Evolutionary conservation across 2,329 filamentous ascomycete genomes (phyloP).

Genomic region (Microcyclosporella mali): DNA sequence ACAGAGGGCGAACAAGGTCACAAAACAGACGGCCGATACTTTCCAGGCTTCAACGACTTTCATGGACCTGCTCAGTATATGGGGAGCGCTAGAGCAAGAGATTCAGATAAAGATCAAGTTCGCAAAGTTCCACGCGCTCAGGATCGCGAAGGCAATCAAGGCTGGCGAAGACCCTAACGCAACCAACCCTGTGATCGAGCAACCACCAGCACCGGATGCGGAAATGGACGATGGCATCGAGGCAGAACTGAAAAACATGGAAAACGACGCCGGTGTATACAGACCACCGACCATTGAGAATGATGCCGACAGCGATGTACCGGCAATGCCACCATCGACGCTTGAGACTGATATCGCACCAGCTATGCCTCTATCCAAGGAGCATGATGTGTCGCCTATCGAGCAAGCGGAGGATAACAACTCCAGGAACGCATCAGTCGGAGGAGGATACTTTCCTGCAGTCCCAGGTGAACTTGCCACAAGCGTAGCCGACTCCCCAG

Average conservation of each 20-base stretch:
- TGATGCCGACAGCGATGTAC: slow-evolving; percentile 51
- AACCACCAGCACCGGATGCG: slow-evolving; percentile 10
- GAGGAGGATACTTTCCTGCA: slow-evolving; percentile 54
- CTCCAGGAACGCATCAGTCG: slow-evolving; percentile 43
- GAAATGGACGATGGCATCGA: slow-evolving; percentile 23
- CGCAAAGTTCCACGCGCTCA: slow-evolving; percentile 88
- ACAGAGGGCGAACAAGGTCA: slow-evolving; percentile 59
- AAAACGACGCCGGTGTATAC: slow-evolving; percentile 23
- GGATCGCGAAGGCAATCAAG: slow-evolving; percentile 85
- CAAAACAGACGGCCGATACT: slow-evolving; percentile 83
- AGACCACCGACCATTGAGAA: slow-evolving; percentile 54
- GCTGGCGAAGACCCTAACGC: slow-evolving; percentile 88
- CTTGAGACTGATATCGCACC: slow-evolving; percentile 31
- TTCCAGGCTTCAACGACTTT: slow-evolving; percentile 91
- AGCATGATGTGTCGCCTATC: slow-evolving; percentile 47
- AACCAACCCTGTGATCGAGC: slow-evolving; percentile 69
- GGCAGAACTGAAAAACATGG: slow-evolving; percentile 24
- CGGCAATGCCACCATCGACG: slow-evolving; percentile 28
- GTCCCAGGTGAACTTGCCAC: slow-evolving; percentile 38
- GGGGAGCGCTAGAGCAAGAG: slow-evolving; percentile 69
- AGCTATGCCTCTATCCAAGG: slow-evolving; percentile 3
- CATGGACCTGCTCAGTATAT: slow-evolving; percentile 79
- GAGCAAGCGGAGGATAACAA: slow-evolving; percentile 33
- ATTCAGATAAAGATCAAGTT: slow-evolving; percentile 84
- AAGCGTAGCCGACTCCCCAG: slow-evolving; percentile 10